These are phyloP conservation scores for Xylaria sp. DNA, from an alignment of 2,329 filamentous ascomycete genomes.

Conservation along the genomic window DNA sequence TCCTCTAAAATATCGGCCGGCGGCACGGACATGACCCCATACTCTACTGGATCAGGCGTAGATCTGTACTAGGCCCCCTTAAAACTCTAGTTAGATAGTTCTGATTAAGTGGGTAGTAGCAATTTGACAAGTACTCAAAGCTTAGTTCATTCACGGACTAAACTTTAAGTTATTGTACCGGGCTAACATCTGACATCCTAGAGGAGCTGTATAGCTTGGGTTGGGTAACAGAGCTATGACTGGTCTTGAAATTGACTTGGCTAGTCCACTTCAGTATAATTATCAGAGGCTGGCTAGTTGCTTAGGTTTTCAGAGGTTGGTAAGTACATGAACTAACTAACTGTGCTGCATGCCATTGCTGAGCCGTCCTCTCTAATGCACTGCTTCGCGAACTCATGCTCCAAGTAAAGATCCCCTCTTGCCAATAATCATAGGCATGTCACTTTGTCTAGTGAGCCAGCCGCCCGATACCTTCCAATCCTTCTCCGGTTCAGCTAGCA, in stretches of 20 bases:
- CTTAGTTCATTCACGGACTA: no score
- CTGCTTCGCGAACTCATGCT: not conserved
- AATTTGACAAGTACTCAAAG: no score
- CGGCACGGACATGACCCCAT: no score
- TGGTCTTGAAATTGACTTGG: not conserved
- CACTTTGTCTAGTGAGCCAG: constrained; percentile 5
- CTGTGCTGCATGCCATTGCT: not conserved
- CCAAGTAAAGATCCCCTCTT: constrained; percentile 8
- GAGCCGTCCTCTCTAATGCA: not conserved
- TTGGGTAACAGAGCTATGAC: no score
- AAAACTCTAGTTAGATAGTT: no score
- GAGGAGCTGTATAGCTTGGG: no score
- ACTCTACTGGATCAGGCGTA: no score
- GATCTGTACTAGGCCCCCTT: no score
- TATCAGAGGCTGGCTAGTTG: not conserved
- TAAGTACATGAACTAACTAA: not conserved
- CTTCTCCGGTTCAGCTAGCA: constrained; percentile 5
- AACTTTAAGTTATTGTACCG: no score
- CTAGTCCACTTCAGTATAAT: not conserved
- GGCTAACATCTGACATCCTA: no score
- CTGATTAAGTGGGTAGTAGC: no score
- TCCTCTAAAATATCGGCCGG: no score
- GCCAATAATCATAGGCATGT: constrained; percentile 5
- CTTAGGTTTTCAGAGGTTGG: not conserved
- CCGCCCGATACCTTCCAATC: constrained; percentile 5